Evolutionary conservation across 2,329 filamentous ascomycete genomes (phyloP), one percentile per base, ranked within the genome.

Genomic region (Hypoxylon sp.): DNA sequence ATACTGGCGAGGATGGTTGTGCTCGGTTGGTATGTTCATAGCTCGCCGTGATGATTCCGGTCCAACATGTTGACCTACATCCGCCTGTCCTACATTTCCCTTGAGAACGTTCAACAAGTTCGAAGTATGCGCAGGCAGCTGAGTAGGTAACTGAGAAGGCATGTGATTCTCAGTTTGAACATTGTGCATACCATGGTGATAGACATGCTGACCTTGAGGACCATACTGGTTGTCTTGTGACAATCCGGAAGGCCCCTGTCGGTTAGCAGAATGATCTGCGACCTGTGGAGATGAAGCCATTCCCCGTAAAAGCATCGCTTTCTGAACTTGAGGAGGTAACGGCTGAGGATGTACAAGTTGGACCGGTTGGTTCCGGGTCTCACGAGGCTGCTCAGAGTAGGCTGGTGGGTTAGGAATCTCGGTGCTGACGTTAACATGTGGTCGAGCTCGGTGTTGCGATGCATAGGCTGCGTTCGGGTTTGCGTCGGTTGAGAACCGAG

Each of bases 301-400:
- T n/a, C 76, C 78, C 43, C 79, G 75, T 32, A 83, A 82, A 46
- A 87, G 84, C 60, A 86, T 78, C 5, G 83, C 82, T 67, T 84
- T 83, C 64, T 88, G 86, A 1, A 87, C 84, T 50, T 87, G 85
- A 5, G 85, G 86, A 28, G 86, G 86, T 10, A 86, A 75, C 9
- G 86, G 84, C 58, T 87, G 85, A 0, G 84, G 84, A 58, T 83
- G 81, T 10, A 82, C 63, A 5, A 80, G 73, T n/a, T 77, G 79
- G 2, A 79, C 65, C 1, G 77, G 73, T 25, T 70, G 76, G 60
- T 63, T 77, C 53, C 62, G 76, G 70, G 63, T 72, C 57, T 82
- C 80, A 23, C 67, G 72, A 56, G 66, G 56, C 41, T 72, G 60
- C 38, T 75, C 62, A 46, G 70, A 34, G 55, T 69, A 53, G 7